These are phyloP conservation scores for Cryptosporidium parvum DNA, from an alignment of 169 alveolate genomes.

Conservation along the genomic window DNA sequence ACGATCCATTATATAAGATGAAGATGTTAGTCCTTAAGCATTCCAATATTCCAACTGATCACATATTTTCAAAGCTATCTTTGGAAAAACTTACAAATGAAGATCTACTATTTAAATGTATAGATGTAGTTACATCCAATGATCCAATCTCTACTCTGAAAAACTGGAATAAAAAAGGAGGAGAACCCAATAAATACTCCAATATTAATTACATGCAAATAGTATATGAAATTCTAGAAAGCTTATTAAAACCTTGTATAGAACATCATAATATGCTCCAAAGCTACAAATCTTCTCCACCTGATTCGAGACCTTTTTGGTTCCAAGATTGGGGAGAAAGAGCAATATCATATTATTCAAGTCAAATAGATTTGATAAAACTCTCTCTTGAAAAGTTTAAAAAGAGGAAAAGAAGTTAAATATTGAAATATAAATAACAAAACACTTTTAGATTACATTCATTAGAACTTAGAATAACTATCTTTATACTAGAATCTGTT, in stretches of 20 bases:
- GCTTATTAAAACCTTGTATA: conserved; percentile 33
- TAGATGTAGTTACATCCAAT: conserved; percentile 48
- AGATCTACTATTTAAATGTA: conserved; percentile 52
- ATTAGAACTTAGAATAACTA: conserved; percentile 43
- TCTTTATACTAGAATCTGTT: conserved; percentile 92
- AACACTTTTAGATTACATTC: background rate
- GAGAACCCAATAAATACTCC: background rate
- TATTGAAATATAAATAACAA: background rate
- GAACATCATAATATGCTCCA: conserved; percentile 5
- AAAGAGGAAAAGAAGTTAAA: conserved; percentile 1
- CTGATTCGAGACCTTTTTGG: conserved; percentile 43
- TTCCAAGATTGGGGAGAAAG: conserved; percentile 71
- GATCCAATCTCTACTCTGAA: conserved; percentile 63
- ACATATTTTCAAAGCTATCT: conserved; percentile 49
- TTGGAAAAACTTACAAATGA: conserved; percentile 28
- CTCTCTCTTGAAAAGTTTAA: conserved; percentile 34
- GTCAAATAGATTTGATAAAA: conserved; percentile 56
- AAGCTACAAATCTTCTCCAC: conserved; percentile 32
- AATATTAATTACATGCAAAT: background rate
- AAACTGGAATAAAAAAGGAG: conserved; percentile 33
- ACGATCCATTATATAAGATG: conserved; percentile 64
- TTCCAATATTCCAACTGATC: conserved; percentile 66
- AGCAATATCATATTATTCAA: conserved; percentile 31
- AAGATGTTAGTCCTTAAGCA: conserved; percentile 55
- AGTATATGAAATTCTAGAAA: conserved; percentile 36